Evolutionary conservation across 768 basidiomycete genomes (phyloP).

Genomic region (Mycena vitilis): DNA sequence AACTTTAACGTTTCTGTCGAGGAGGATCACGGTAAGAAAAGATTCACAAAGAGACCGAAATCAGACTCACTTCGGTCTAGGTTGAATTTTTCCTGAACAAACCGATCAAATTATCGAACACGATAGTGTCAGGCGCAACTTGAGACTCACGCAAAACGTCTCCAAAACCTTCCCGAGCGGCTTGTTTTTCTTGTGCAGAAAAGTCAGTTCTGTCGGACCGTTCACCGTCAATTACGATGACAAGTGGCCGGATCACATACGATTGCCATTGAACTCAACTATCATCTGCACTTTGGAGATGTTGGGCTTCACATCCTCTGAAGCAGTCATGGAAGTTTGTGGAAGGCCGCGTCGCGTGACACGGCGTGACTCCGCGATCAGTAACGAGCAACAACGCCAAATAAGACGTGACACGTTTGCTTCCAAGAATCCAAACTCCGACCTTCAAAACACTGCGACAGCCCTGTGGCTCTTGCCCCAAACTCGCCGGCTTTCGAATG

Average conservation of each 20-base stretch:
- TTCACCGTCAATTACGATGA: background rate
- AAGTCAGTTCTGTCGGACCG: slow-evolving; percentile 2
- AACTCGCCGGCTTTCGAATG: too few species aligned
- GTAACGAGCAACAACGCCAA: too few species aligned
- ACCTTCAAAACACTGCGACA: too few species aligned
- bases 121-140: background rate
- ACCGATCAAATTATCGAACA: background rate
- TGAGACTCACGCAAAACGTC: slow-evolving; percentile 10
- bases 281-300: slow-evolving; percentile 11
- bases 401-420: too few species aligned
- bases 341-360: background rate
- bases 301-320: slow-evolving; percentile 23
- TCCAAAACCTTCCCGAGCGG: slow-evolving; percentile 9
- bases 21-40: background rate
- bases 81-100: slow-evolving; percentile 9
- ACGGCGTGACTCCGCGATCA: background rate
- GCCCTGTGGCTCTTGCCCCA: too few species aligned
- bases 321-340: slow-evolving; percentile 11
- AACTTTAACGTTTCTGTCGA: slow-evolving; percentile 2
- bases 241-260: background rate
- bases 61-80: slow-evolving; percentile 14
- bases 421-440: too few species aligned
- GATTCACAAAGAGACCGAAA: too few species aligned
- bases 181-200: slow-evolving; percentile 17
- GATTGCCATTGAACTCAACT: background rate